Percentiles rank a stretch among this genome's conserved stretches.
Conservation (phyloP, 116 monocot species). For the Cymodocea nodosa region DNA sequence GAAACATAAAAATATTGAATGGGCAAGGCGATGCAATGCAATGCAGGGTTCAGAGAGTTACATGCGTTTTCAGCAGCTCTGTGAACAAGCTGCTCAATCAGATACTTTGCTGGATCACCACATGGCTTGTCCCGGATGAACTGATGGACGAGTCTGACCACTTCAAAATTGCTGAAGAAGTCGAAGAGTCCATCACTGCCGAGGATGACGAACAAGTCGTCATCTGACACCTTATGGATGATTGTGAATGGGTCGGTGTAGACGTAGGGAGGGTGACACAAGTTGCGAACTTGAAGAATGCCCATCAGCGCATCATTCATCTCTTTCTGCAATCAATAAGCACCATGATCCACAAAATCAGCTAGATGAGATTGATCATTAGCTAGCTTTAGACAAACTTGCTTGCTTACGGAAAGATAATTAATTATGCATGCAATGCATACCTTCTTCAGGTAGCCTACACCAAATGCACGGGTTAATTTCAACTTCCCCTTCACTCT, state of each 20-base stretch:
- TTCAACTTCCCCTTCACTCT: conserved; percentile 76
- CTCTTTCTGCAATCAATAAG: conserved; percentile 28
- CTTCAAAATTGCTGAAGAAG: conserved; percentile 58
- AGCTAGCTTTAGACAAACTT: background rate
- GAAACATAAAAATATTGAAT: background rate
- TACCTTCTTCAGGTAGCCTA: conserved; percentile 84
- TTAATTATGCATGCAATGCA: background rate
- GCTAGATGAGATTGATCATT: background rate
- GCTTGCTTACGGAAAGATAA: no score
- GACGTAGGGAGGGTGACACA: conserved; percentile 63
- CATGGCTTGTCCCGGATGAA: conserved; percentile 50
- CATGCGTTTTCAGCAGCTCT: conserved; percentile 70
- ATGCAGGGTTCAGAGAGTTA: background rate
- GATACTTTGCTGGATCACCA: conserved; percentile 75
- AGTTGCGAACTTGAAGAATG: conserved; percentile 58
- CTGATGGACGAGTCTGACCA: conserved; percentile 45
- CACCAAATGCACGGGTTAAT: conserved; percentile 78
- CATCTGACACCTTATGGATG: conserved; percentile 39
- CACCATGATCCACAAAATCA: background rate
- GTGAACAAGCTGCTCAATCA: conserved; percentile 52
- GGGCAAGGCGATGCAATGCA: background rate
- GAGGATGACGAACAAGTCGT: conserved; percentile 62
- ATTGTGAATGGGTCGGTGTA: conserved; percentile 55
- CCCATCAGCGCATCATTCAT: conserved; percentile 84
- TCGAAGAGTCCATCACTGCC: conserved; percentile 86